Base-by-base conservation (phyloP, 768 basidiomycete species). In the Strobilomyces dryophilus region DNA sequence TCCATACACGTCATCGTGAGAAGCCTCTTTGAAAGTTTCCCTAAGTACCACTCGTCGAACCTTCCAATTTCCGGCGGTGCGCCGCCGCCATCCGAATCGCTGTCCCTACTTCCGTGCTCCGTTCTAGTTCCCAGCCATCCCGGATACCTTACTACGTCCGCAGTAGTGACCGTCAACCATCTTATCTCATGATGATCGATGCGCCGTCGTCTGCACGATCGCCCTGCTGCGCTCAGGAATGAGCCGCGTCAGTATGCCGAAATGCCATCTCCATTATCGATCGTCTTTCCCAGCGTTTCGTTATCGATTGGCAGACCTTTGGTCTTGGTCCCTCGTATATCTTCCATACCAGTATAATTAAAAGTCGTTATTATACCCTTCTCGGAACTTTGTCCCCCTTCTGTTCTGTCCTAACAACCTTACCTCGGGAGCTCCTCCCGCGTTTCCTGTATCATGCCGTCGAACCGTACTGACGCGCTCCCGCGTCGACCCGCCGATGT, bases 131-230 rank as follows among this genome's bases (percentile, higher is more conserved):
- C 12, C 17, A 17, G 17, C 15, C 17, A 37, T 44, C n/a, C 29
- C 32, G 44, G 29, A 20, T 17, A 34, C 20, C 20, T 31, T 18
- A 15, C n/a, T 31, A 32, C 12, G 26, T 21, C 42, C 34, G 45
- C 43, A 21, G 5, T 11, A 36, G 39, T 17, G 47, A 50, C 44
- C 21, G 21, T 39, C 42, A 44, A n/a, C 8, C 10, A 34, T 29
- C 47, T 49, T 52, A 53, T 63, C 58, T 47, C 34, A 55, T 58
- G 52, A 40, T 51, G 43, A 59, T 62, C 47, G 49, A 39, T 52
- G 45, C 52, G 8, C 42, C 40, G 51, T 54, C 55, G 18, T 24
- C 5, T 8, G 8, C 26, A 34, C 40, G 18, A 54, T 50, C 48
- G 42, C 20, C 24, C 21, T 29, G 26, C 17, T 20, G 31, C 20